Evolutionary conservation across 495 filamentous ascomycete genomes (phyloP).

Genomic region (Neurospora cerealis): DNA sequence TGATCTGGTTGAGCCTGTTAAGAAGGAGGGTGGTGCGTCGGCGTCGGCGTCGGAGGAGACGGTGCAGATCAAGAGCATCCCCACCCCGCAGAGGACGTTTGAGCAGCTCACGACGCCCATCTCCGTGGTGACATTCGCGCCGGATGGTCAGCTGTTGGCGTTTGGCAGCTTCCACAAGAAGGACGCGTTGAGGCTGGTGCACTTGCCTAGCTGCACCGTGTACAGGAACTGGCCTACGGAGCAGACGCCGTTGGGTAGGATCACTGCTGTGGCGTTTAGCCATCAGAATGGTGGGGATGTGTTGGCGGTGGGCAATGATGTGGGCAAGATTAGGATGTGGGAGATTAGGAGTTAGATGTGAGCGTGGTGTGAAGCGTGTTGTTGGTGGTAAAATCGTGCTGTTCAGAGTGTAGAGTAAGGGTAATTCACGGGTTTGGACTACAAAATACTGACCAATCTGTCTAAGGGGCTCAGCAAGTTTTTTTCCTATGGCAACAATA

Average conservation of each 20-base stretch:
- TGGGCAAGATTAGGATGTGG: slow-evolving; percentile 77
- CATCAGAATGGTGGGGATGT: slow-evolving; percentile 46
- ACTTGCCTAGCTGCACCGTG: slow-evolving; percentile 84
- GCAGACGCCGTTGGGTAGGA: slow-evolving; percentile 76
- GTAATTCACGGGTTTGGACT: not conserved
- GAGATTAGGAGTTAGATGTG: slow-evolving; percentile 50
- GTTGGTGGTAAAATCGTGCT: not conserved
- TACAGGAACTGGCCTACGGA: slow-evolving; percentile 95
- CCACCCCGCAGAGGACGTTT: slow-evolving; percentile 58
- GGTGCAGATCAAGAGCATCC: slow-evolving; percentile 48
- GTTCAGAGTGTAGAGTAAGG: not conserved
- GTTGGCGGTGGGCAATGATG: slow-evolving; percentile 77
- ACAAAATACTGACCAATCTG: rapidly evolving
- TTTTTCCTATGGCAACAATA: rapidly evolving
- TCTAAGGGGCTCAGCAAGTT: not conserved
- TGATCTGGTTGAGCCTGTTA: slow-evolving; percentile 39
- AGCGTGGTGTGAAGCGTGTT: not conserved
- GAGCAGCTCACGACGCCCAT: slow-evolving; percentile 82
- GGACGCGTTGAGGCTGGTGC: slow-evolving; percentile 79
- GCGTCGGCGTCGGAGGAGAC: slow-evolving; percentile 21
- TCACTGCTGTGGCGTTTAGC: slow-evolving; percentile 72
- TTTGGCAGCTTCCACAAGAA: slow-evolving; percentile 79
- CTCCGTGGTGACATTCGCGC: slow-evolving; percentile 65
- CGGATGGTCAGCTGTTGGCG: slow-evolving; percentile 79
- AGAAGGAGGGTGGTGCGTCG: slow-evolving; percentile 22